A percentile compares a stretch with the other conserved stretches of the same genome.
Conservation (phyloP, 1,284 basidiomycete species). For the Acaromyces ingoldii region DNA sequence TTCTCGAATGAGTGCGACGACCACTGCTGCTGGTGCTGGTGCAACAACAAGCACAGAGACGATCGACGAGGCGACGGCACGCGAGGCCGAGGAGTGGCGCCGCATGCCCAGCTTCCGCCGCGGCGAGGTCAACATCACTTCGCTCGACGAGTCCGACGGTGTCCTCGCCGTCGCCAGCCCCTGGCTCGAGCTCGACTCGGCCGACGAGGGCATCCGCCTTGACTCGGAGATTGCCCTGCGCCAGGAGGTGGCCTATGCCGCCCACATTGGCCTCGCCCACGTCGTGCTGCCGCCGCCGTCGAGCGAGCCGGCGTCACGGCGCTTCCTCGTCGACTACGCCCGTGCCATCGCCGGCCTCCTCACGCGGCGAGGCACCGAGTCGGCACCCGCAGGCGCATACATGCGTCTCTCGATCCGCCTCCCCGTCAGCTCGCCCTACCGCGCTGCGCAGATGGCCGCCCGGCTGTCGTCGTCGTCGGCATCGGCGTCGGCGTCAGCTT, state of each 20-base stretch:
- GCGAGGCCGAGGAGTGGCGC: constrained; percentile 82
- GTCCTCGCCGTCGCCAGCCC: constrained; percentile 75
- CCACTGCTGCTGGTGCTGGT: background rate
- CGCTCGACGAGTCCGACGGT: constrained; percentile 77
- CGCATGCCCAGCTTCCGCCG: constrained; percentile 69
- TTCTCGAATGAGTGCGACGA: background rate
- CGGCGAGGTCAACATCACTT: constrained; percentile 82
- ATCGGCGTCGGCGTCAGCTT: constrained; percentile 21
- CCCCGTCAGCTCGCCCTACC: constrained; percentile 40
- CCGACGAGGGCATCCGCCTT: constrained; percentile 88
- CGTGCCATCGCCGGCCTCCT: constrained; percentile 62
- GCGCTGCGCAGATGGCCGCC: constrained; percentile 20
- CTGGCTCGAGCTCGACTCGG: constrained; percentile 91
- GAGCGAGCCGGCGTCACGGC: constrained; percentile 59
- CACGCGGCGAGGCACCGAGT: constrained; percentile 27
- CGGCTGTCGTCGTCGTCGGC: constrained; percentile 11
- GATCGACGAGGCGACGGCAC: constrained; percentile 55
- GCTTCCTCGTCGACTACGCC: constrained; percentile 82
- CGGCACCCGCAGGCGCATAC: constrained; percentile 28
- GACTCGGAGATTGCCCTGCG: constrained; percentile 91
- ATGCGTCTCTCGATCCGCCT: constrained; percentile 42
- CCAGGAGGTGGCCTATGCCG: constrained; percentile 87
- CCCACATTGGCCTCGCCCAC: constrained; percentile 79
- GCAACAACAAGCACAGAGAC: background rate
- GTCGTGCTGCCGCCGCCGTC: constrained; percentile 85